Percentiles rank a stretch among this genome's conserved stretches.
Evolutionary conservation across 352 stramenopile species (phyloP).

Genomic region (Pythium brassicae): DNA sequence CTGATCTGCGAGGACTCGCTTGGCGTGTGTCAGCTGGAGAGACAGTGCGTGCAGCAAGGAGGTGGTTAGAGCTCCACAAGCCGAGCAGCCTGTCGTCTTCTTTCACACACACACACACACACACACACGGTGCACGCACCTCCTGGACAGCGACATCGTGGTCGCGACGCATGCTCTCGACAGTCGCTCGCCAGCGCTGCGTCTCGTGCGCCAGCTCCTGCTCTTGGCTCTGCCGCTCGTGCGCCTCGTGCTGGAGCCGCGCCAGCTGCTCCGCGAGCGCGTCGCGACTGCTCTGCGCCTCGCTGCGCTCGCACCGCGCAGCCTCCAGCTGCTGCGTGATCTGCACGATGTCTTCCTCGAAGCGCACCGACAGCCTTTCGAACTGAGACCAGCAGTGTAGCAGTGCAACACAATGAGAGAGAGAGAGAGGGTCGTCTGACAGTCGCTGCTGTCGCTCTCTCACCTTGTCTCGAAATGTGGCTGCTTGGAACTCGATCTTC

Average conservation of each 20-base stretch:
- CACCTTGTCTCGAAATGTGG: constrained; percentile 16
- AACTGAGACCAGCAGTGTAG: constrained; percentile 1
- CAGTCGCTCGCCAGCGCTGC: constrained; percentile 14
- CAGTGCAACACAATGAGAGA: not conserved
- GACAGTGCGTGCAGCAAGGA: not conserved
- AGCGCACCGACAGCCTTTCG: constrained; percentile 9
- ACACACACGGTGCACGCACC: constrained; percentile 2
- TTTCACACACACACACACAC: too few relatives aligned
- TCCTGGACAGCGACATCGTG: constrained; percentile 5
- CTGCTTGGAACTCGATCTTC: constrained; percentile 19
- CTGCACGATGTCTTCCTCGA: constrained; percentile 14
- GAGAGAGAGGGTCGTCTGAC: not conserved
- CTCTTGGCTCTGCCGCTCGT: not conserved
- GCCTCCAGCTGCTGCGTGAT: constrained; percentile 12
- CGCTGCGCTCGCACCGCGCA: constrained; percentile 5
- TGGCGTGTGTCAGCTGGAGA: constrained; percentile 5
- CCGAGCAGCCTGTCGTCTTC: too few relatives aligned
- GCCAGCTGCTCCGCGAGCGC: not conserved
- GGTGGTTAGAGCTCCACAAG: too few relatives aligned
- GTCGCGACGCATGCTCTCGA: not conserved
- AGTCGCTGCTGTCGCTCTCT: not conserved
- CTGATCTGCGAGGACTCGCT: not conserved
- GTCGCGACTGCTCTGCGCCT: not conserved
- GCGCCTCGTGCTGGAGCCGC: not conserved
- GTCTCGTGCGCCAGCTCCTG: constrained; percentile 13